Evolutionary conservation across 768 basidiomycete species (phyloP), one percentile per base, ranked within the genome.

Genomic region (Psilocybe azurescens): DNA sequence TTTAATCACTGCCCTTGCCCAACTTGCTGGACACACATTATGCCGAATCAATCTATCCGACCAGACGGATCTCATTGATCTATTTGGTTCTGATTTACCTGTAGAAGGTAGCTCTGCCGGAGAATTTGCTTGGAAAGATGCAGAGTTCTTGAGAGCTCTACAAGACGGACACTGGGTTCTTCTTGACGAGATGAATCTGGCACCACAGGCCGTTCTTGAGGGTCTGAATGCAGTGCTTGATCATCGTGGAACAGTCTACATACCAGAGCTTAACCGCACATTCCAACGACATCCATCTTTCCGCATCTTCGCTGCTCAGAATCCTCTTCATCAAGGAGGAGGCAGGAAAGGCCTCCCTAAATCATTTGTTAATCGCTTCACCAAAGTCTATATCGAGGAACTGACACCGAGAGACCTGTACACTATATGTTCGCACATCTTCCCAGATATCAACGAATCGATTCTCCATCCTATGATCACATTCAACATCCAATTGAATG

Each of bases 161-260:
- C 95, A 97, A 72, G 84, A 91, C n/a, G 97, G 97, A 0, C 89
- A 94, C 62, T 99, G 97, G 97, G 97, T 99, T 5, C 86, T 99
- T 5, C 84, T 99, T 9, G 97, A 99, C 71, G 97, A 99, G 74
- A 99, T 99, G 97, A 99, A 99, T 71, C 83, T 99, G 41, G 97
- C 97, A 0, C 94, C 97, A 32, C 97, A 99, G 70, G 90, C 97
- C 0, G 90, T 99, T 4, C 86, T 99, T 1, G 97, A 99, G 77
- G 97, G 97, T 30, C 85, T 99, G 44, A 99, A 99, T 70, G 95
- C 97, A 1, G 87, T 97, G 9, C 78, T 99, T 32, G 97, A 99
- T 74, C 97, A 99, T 75, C 89, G 97, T 55, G 97, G 97, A 30
- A 88, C 90, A 1, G 94, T 97, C 28, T 99, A 89, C 74, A 90